Percentiles rank a stretch among this genome's conserved stretches.
phyloP scores from a whole-genome alignment of 805 yeast species.

The Yarrowia sp. region DNA sequence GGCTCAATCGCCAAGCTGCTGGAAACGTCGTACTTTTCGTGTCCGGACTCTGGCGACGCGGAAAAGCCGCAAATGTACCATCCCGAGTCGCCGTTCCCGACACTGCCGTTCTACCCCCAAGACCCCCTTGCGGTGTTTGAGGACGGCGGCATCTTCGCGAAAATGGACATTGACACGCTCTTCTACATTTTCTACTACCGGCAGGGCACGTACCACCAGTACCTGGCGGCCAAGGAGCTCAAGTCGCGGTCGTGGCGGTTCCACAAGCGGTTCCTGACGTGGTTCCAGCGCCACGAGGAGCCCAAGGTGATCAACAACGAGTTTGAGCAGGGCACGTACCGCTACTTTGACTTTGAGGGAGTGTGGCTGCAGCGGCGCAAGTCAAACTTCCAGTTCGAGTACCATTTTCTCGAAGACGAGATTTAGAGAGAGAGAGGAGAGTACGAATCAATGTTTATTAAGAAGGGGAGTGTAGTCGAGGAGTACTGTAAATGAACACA shows the following conservation, averaged over 20 bases:
- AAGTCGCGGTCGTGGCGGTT: constrained; percentile 81
- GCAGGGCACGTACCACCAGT: constrained; percentile 74
- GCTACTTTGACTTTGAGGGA: constrained; percentile 84
- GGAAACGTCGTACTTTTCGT: constrained; percentile 80
- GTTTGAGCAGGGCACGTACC: constrained; percentile 63
- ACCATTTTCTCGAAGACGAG: constrained; percentile 55
- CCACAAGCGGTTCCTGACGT: constrained; percentile 73
- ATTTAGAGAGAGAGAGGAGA: constrained; percentile 41
- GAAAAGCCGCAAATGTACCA: constrained; percentile 80
- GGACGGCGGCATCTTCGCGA: constrained; percentile 65
- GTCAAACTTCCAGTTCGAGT: constrained; percentile 62
- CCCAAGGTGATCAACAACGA: constrained; percentile 54
- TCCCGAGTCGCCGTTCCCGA: constrained; percentile 85
- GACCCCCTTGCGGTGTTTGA: constrained; percentile 65
- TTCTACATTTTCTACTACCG: constrained; percentile 92
- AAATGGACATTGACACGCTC: constrained; percentile 84
- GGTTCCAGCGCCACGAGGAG: constrained; percentile 78
- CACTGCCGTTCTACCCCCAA: constrained; percentile 88
- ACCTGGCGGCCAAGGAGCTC: constrained; percentile 81
- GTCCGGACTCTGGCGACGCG: constrained; percentile 93
- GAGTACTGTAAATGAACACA: too few species aligned
- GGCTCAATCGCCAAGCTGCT: constrained; percentile 63
- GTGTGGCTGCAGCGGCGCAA: constrained; percentile 69
- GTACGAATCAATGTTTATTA: too few species aligned
- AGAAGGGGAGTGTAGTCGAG: too few species aligned